phyloP scores from a whole-genome alignment of 2,329 filamentous ascomycete genomes.

The Colletotrichum salicis region DNA sequence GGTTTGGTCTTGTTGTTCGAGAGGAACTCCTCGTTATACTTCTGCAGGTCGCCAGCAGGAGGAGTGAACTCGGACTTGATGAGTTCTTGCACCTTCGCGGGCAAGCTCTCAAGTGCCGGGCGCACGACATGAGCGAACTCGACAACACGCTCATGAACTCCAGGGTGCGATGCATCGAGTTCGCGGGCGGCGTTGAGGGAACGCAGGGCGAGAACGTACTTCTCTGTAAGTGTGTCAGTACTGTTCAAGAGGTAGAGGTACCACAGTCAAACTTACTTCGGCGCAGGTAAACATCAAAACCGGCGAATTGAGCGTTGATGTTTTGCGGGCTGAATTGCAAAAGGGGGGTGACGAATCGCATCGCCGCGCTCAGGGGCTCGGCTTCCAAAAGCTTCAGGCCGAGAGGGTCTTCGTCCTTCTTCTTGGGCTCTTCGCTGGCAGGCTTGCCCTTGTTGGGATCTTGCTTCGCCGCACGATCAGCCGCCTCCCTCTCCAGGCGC shows the following conservation, averaged over 20 bases:
- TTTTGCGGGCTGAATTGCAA: conserved; percentile 85
- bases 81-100: conserved; percentile 73
- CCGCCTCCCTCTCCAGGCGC: conserved; percentile 77
- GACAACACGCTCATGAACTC: conserved; percentile 79
- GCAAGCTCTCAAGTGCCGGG: conserved; percentile 67
- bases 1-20: conserved; percentile 70
- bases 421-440: conserved; percentile 65
- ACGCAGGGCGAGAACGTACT: conserved; percentile 87
- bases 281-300: conserved; percentile 90
- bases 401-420: conserved; percentile 91
- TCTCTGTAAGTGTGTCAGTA: conserved; percentile 66
- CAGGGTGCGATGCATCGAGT: conserved; percentile 75
- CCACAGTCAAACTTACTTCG: conserved; percentile 70
- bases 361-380: conserved; percentile 84
- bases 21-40: conserved; percentile 75
- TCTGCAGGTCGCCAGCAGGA: conserved; percentile 53
- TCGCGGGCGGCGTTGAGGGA: conserved; percentile 80
- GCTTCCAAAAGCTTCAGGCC: conserved; percentile 85
- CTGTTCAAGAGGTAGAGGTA: conserved; percentile 26
- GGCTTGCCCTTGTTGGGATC: conserved; percentile 83
- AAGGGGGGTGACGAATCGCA: conserved; percentile 85
- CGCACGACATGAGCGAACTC: conserved; percentile 74
- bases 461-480: conserved; percentile 80
- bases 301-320: conserved; percentile 83
- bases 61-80: conserved; percentile 73